Percentiles rank a stretch among this genome's conserved stretches.
Conservation (phyloP, 768 basidiomycete genomes). For the Termitomyces sp. region DNA sequence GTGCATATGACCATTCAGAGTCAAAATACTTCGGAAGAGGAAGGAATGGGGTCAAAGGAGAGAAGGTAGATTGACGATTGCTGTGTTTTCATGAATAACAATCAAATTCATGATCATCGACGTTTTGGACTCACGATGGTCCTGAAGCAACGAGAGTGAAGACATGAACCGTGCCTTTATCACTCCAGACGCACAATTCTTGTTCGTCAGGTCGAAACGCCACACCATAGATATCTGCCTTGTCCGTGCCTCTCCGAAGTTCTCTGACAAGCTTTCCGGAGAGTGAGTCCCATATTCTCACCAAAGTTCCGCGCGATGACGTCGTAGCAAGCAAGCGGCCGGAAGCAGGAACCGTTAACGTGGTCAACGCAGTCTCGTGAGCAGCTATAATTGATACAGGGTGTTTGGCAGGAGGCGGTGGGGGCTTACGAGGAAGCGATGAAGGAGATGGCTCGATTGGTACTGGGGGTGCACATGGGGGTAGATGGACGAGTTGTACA, state of each 20-base stretch:
- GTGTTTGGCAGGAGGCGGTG: slow-evolving; percentile 53
- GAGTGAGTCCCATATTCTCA: slow-evolving; percentile 79
- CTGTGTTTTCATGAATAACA: slow-evolving; percentile 28
- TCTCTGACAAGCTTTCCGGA: slow-evolving; percentile 74
- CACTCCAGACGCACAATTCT: slow-evolving; percentile 89
- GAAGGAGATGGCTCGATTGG: slow-evolving; percentile 53
- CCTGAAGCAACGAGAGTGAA: slow-evolving; percentile 71
- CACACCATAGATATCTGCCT: slow-evolving; percentile 88
- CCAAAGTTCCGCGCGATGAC: slow-evolving; percentile 76
- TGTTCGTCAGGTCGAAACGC: slow-evolving; percentile 83
- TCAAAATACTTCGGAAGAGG: slow-evolving; percentile 88
- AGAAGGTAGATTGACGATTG: slow-evolving; percentile 82
- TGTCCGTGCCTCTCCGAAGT: slow-evolving; percentile 81
- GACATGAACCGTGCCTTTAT: slow-evolving; percentile 91
- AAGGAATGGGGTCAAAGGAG: slow-evolving; percentile 72
- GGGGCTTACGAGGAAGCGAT: slow-evolving; percentile 47
- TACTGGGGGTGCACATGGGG: slow-evolving; percentile 65
- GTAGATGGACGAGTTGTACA: slow-evolving; percentile 81
- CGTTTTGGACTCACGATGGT: slow-evolving; percentile 45
- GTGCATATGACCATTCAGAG: slow-evolving; percentile 96
- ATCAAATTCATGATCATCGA: neutral
- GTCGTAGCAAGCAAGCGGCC: slow-evolving; percentile 82
- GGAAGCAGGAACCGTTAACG: slow-evolving; percentile 71
- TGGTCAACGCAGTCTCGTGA: slow-evolving; percentile 74
- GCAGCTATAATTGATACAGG: slow-evolving; percentile 80